Evolutionary conservation across 305 asterid species (phyloP), one percentile per base, ranked within the genome.

Genomic region (Vinca major): DNA sequence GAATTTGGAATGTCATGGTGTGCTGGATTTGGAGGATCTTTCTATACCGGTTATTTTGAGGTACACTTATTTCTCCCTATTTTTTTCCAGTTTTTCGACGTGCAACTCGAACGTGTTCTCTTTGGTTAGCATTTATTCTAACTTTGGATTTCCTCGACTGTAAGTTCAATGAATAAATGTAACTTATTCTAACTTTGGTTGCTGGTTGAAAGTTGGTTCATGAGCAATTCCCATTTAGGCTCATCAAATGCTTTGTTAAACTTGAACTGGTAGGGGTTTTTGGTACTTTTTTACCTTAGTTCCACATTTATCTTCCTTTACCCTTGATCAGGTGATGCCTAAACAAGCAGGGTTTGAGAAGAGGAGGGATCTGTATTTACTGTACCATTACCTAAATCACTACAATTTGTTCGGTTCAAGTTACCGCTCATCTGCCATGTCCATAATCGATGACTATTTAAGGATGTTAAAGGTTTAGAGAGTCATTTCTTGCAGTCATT

Each of bases 1-100:
- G 99, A 93, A 79, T 93, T 93, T 70, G 98, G 98, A 77, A 93
- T 93, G 97, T 87, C 96, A 44, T 93, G 98, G 98, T 93, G 97
- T 79, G 97, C 97, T 51, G 97, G 98, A 80, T 90, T 90, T 68
- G 91, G 90, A 61, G 95, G 90, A 75, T 81, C 92, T n/a, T 93
- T 93, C 77, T 93, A 93, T 78, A 70, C 72, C 51, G 90, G 91
- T 71, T 93, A 90, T 81, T 92, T 88, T 71, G 94, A 88, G 98
- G 98, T 92, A 79, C 44, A 50, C 69, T 44, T 40, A 12, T 62
- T 41, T 39, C 52, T 44, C 21, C 33, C 33, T 26, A 26, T 26
- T 7, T 36, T 7, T 53, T 11, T 16, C 33, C 12, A 4, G 41
- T 10, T 1, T 4, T 57, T 26, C 33, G 0, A 26, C 0, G 19